These are phyloP conservation scores for Takashimella tepidaria DNA, from an alignment of 1,284 basidiomycete genomes.

Conservation along the genomic window DNA sequence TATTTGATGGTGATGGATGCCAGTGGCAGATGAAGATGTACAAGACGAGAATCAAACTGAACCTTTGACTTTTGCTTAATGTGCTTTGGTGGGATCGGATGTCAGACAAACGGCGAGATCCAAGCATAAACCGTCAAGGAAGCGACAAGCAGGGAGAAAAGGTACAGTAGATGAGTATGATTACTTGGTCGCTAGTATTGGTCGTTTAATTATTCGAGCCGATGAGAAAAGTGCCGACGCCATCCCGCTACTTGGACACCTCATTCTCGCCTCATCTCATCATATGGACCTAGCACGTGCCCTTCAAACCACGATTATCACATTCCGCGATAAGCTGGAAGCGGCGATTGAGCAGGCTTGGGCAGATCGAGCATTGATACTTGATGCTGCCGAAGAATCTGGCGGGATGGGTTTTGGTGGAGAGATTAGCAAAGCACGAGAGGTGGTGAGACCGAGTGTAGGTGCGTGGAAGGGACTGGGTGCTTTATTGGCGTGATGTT, in stretches of 20 bases:
- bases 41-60: too few species aligned
- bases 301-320: conserved; percentile 31
- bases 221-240: conserved; percentile 47
- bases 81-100: conserved; percentile 5
- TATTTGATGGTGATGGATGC: not conserved
- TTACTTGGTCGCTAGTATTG: conserved; percentile 79
- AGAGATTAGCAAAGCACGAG: conserved; percentile 23
- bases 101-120: conserved; percentile 29
- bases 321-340: conserved; percentile 27
- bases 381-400: conserved; percentile 26
- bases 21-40: too few species aligned
- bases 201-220: conserved; percentile 58
- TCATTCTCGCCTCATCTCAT: conserved; percentile 30
- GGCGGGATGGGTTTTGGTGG: conserved; percentile 39
- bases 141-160: conserved; percentile 80
- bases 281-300: conserved; percentile 30
- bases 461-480: conserved; percentile 35
- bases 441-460: conserved; percentile 26
- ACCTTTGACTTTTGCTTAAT: too few species aligned
- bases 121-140: conserved; percentile 65
- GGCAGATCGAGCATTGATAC: conserved; percentile 30
- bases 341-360: conserved; percentile 38
- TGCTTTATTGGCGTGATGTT: conserved; percentile 21
- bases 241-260: conserved; percentile 32
- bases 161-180: conserved; percentile 97